These are phyloP conservation scores for Pyrenula massariospora DNA, from an alignment of 495 filamentous ascomycete species.

Conservation along the genomic window DNA sequence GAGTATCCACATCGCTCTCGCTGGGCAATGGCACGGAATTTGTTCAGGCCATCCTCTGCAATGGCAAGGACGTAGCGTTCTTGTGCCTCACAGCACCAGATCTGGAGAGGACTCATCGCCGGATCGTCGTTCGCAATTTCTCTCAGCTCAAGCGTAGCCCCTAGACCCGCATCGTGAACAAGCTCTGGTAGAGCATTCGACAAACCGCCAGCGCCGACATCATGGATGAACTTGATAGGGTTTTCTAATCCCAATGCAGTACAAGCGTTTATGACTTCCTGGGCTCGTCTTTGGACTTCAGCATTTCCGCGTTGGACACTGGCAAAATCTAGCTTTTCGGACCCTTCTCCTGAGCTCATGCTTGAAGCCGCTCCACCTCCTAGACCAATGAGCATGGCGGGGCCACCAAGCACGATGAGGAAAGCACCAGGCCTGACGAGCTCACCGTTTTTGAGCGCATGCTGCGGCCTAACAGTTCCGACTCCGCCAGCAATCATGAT, in stretches of 20 bases:
- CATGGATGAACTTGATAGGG: slow-evolving; percentile 92
- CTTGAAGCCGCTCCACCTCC: slow-evolving; percentile 92
- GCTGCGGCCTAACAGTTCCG: slow-evolving; percentile 87
- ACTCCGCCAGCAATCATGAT: slow-evolving; percentile 98
- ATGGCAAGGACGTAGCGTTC: slow-evolving; percentile 88
- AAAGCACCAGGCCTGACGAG: slow-evolving; percentile 73
- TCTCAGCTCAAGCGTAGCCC: slow-evolving; percentile 81
- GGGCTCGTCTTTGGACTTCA: slow-evolving; percentile 86
- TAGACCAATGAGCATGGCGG: slow-evolving; percentile 93
- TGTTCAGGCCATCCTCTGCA: slow-evolving; percentile 64
- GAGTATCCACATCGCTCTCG: slow-evolving; percentile 92
- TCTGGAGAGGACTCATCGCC: slow-evolving; percentile 88
- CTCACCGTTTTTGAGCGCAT: slow-evolving; percentile 70
- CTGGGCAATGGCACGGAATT: slow-evolving; percentile 70
- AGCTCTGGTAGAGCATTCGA: slow-evolving; percentile 90
- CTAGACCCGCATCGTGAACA: slow-evolving; percentile 80
- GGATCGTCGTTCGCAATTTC: slow-evolving; percentile 82
- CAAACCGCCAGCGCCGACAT: slow-evolving; percentile 89
- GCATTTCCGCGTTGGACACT: slow-evolving; percentile 89
- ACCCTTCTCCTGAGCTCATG: slow-evolving; percentile 76
- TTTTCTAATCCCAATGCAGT: slow-evolving; percentile 68
- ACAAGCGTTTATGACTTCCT: slow-evolving; percentile 95
- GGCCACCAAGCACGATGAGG: slow-evolving; percentile 86
- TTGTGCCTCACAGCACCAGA: slow-evolving; percentile 96
- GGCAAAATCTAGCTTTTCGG: slow-evolving; percentile 85